A percentile compares a stretch with the other conserved stretches of the same genome.
These are phyloP conservation scores for Citrus sp. DNA, from an alignment of 345 rosid genomes.

Conservation along the genomic window DNA sequence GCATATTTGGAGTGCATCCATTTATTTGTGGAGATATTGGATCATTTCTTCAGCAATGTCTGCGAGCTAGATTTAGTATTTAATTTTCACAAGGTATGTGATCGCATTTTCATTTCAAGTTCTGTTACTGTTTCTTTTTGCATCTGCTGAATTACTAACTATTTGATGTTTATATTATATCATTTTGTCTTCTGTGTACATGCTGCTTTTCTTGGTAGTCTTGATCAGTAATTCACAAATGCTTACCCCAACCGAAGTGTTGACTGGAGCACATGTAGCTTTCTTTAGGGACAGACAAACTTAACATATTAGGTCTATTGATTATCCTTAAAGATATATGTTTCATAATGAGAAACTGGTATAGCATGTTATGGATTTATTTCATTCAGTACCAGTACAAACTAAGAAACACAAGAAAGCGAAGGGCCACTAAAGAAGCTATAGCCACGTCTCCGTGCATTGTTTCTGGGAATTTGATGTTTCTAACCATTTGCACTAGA, in stretches of 20 bases:
- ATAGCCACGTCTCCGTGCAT: background rate
- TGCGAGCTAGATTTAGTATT: slow-evolving; percentile 97
- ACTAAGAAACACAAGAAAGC: background rate
- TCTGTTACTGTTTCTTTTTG: background rate
- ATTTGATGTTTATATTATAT: background rate
- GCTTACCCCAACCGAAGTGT: background rate
- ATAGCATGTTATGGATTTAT: background rate
- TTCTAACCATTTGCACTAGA: background rate
- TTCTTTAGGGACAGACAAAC: background rate
- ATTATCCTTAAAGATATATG: background rate
- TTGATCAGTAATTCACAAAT: background rate
- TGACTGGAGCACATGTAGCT: background rate
- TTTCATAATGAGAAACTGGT: background rate
- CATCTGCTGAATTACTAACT: background rate
- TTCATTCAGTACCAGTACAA: background rate
- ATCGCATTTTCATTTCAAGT: background rate
- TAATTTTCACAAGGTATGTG: slow-evolving; percentile 87
- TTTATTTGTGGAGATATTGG: slow-evolving; percentile 92
- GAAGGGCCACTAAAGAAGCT: background rate
- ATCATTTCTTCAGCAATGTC: slow-evolving; percentile 99
- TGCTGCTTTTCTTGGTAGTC: background rate
- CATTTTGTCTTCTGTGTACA: background rate
- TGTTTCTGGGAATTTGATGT: background rate
- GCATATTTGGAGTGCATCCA: slow-evolving; percentile 94
- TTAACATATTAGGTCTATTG: background rate